Evolutionary conservation across 805 yeast genomes (phyloP).

Genomic region (Lipomyces lipofer): DNA sequence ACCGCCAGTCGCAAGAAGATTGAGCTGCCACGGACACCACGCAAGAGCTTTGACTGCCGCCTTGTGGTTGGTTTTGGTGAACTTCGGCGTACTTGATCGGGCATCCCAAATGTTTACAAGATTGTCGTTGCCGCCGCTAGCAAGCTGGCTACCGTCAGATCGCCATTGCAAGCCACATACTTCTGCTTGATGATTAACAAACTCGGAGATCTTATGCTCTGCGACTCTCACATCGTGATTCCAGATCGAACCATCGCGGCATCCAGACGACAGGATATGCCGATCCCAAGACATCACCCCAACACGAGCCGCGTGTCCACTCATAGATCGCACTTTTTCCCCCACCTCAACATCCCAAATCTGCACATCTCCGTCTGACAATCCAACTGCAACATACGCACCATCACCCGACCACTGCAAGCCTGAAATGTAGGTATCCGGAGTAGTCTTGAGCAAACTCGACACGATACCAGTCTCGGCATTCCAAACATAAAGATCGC

Average conservation of each 20-base stretch:
- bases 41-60: conserved; percentile 95
- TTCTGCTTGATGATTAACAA: conserved; percentile 77
- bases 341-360: conserved; percentile 89
- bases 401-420: conserved; percentile 92
- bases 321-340: conserved; percentile 70
- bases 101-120: conserved; percentile 92
- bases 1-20: conserved; percentile 93
- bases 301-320: conserved; percentile 70
- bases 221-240: conserved; percentile 89
- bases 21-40: conserved; percentile 88
- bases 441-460: conserved; percentile 56
- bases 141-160: conserved; percentile 78
- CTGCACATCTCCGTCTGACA: conserved; percentile 79
- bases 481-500: conserved; percentile 87
- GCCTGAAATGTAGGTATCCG: conserved; percentile 59
- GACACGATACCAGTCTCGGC: conserved; percentile 80
- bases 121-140: conserved; percentile 94
- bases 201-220: conserved; percentile 63
- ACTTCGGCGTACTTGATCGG: conserved; percentile 65
- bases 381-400: conserved; percentile 78
- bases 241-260: conserved; percentile 79
- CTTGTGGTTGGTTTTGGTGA: conserved; percentile 73
- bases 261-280: conserved; percentile 81
- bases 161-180: conserved; percentile 91
- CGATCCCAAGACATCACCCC: conserved; percentile 84